Base-by-base conservation (phyloP, 2,329 filamentous ascomycete species). In the Sordariomycetes sp. region DNA sequence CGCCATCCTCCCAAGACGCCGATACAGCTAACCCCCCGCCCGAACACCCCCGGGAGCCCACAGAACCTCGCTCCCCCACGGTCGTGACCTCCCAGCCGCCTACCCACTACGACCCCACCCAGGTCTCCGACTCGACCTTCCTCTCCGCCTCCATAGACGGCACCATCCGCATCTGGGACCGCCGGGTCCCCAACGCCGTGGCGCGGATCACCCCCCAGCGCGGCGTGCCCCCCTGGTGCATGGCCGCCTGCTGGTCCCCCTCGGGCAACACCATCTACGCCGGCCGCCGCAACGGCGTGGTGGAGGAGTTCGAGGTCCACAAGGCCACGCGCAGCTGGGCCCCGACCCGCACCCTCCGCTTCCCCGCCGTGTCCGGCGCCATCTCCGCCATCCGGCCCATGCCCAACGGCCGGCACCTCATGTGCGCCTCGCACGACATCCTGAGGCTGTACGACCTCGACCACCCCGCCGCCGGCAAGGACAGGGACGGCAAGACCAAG, bases 221-320 rank as follows among this genome's bases (percentile, higher is more conserved):
- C 12, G 85, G 85, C 20, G 89, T 90, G 0, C 93, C 94, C 1
- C 94, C 93, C 0, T 99, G 93, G 93, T 97, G 93, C 71, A 97
- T 96, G 85, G 92, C 90, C 63, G 90, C 91, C 1, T 96, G 91
- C 74, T 99, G 94, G 94, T 93, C 88, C 58, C 91, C 91, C 0
- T 89, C 97, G 69, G 94, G 94, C 16, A 97, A 97, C 72, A 90
- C 84, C 71, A 92, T 99, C 65, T 99, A 96, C 72, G 92, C 89
- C 0, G 94, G 94, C 0, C 80, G 94, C 32, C 81, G 94, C 59
- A 97, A 97, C 70, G 83, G 90, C 56, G 95, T 90, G 0, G 94
- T 99, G 0, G 94, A 99, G 64, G 94, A 99, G 71, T 99, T 89
- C 72, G 90, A 85, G 66, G 78, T 99, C 20, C 90, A 94, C 69